Base-by-base conservation (phyloP, 1,284 basidiomycete genomes). In the Puccinia horiana region DNA sequence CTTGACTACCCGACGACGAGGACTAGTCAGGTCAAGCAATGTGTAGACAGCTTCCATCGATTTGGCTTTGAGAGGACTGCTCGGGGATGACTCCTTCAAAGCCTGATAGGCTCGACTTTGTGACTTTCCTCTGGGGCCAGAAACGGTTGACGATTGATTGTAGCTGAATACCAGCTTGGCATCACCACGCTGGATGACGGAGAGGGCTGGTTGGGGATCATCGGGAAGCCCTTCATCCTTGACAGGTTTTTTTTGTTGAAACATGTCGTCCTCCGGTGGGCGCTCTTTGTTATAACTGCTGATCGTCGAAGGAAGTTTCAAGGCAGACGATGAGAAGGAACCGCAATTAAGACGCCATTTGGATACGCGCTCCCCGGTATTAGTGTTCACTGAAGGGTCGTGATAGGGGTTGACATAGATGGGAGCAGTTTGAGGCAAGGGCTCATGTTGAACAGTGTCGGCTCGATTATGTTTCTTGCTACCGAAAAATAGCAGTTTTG, bases 351-450 rank as follows among this genome's bases (percentile, higher is more conserved):
- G 35, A 29, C 79, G 70, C 79, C 79, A 81, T 40, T 35, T 81
- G 9, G 67, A 73, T 40, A 81, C 79, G 20, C 79, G 52, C n/a
- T 56, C 56, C 54, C 42, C 49, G n/a, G 79, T 81, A 35, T 42
- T 49, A 6, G 79, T 81, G 52, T 56, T 74, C 18, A 81, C 56
- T 18, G 79, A 81, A 44, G 79, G 79, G 61, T 81, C 79, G 54
- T 81, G 79, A 65, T 81, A 81, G 1, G 79, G 79, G 35, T 81
- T 81, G 52, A 32, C n/a, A 65, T 54, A 76, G n/a, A 61, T 37
- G 23, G 74, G 74, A 42, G 37, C 20, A 32, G 44, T 40, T 63
- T 76, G 54, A 42, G 52, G 56, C 42, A 63, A 5, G 37, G 49
- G 49, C 49, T 63, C 29, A n/a, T 61, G 37, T 18, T 76, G 56